These are phyloP conservation scores for Daldinia vernicosa DNA, from an alignment of 495 filamentous ascomycete species.

Conservation along the genomic window DNA sequence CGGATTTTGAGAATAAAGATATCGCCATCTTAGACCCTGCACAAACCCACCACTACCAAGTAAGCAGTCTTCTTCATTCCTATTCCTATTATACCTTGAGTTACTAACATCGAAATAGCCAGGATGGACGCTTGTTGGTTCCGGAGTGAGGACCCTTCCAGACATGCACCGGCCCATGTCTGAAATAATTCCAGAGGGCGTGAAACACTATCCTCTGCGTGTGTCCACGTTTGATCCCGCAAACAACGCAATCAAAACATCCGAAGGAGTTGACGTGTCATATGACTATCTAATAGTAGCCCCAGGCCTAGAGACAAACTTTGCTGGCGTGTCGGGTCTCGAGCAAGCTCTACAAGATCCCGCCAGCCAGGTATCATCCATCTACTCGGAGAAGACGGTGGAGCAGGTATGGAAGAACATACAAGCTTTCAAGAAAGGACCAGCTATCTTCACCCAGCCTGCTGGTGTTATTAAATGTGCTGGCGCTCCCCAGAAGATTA, in stretches of 20 bases:
- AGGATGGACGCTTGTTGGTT: conserved; percentile 75
- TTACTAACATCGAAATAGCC: conserved; percentile 52
- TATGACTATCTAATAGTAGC: conserved; percentile 74
- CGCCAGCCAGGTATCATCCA: conserved; percentile 67
- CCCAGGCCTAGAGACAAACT: conserved; percentile 68
- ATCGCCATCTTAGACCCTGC: conserved; percentile 74
- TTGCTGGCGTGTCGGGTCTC: conserved; percentile 64
- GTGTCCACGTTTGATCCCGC: conserved; percentile 65
- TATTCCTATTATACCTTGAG: not conserved
- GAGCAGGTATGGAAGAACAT: conserved; percentile 67
- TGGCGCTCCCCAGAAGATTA: conserved; percentile 73
- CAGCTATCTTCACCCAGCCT: conserved; percentile 75
- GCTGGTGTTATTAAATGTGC: conserved; percentile 73
- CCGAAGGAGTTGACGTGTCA: conserved; percentile 64
- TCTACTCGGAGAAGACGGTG: conserved; percentile 69
- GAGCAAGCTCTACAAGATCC: conserved; percentile 67
- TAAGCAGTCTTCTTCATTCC: conserved; percentile 4
- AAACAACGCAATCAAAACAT: conserved; percentile 66
- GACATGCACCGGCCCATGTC: conserved; percentile 62
- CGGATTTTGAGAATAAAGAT: conserved; percentile 65
- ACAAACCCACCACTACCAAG: conserved; percentile 70
- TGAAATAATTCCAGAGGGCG: conserved; percentile 64
- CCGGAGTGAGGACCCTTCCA: conserved; percentile 67
- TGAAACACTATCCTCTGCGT: conserved; percentile 67
- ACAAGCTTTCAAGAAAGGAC: conserved; percentile 62